Conservation (phyloP, 1,139 yeast genomes). For the Candida smagusa region DNA sequence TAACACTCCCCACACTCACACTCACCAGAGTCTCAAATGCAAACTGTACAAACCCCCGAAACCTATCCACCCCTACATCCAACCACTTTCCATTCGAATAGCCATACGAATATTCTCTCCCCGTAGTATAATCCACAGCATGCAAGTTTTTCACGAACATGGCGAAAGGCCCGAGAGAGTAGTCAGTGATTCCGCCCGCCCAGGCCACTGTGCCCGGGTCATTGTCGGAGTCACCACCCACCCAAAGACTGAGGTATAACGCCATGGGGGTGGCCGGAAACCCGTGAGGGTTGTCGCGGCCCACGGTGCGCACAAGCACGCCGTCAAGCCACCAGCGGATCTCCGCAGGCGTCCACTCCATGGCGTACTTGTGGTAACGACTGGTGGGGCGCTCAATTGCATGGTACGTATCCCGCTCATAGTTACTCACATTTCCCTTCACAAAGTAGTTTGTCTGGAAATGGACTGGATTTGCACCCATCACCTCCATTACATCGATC, state of each 20-base stretch:
- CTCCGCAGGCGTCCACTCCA: slow-evolving; percentile 37
- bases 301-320: slow-evolving; percentile 22
- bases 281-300: slow-evolving; percentile 23
- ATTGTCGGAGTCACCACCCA: slow-evolving; percentile 41
- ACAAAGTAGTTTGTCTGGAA: slow-evolving; percentile 44
- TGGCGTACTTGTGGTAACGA: slow-evolving; percentile 26
- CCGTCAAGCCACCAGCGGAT: slow-evolving; percentile 35
- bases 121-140: slow-evolving; percentile 35
- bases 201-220: slow-evolving; percentile 47
- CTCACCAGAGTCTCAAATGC: not conserved
- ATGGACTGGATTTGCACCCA: slow-evolving; percentile 35
- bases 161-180: slow-evolving; percentile 30
- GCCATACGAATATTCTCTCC: slow-evolving; percentile 34
- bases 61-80: slow-evolving; percentile 4
- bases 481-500: slow-evolving; percentile 43
- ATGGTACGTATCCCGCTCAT: slow-evolving; percentile 41
- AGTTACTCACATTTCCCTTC: slow-evolving; percentile 41
- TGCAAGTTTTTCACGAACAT: slow-evolving; percentile 29
- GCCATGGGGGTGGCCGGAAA: slow-evolving; percentile 39
- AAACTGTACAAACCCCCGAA: not conserved
- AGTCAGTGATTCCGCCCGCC: slow-evolving; percentile 42
- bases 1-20: no score
- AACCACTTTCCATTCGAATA: slow-evolving; percentile 9
- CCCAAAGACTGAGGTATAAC: slow-evolving; percentile 40
- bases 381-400: slow-evolving; percentile 15